A percentile compares a stretch with the other conserved stretches of the same genome.
Conservation (phyloP, 768 basidiomycete genomes). For the Cubamyces sp. region DNA sequence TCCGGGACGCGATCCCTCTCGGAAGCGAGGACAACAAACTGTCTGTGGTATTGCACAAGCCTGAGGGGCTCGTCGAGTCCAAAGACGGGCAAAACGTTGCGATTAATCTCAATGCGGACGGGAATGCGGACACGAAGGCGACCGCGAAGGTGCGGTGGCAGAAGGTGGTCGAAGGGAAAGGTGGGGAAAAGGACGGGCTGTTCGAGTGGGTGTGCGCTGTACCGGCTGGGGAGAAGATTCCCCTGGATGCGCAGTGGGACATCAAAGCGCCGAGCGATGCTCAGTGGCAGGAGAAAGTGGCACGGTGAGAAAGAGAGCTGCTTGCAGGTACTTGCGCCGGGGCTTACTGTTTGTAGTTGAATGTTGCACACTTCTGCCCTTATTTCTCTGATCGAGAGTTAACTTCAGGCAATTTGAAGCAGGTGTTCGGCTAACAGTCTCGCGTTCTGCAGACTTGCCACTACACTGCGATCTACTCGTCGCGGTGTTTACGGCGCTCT, state of each 20-base stretch:
- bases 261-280: conserved; percentile 46
- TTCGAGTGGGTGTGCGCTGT: conserved; percentile 58
- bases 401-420: too few species aligned
- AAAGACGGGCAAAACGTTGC: conserved; percentile 44
- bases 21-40: conserved; percentile 42
- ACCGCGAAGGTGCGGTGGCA: conserved; percentile 40
- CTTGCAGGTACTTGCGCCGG: too few species aligned
- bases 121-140: conserved; percentile 17
- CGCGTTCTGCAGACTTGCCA: too few species aligned
- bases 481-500: too few species aligned
- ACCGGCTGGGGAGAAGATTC: conserved; percentile 45
- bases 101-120: conserved; percentile 44
- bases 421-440: conserved; percentile 22
- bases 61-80: conserved; percentile 49
- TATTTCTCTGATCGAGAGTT: conserved; percentile 52
- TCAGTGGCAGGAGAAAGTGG: conserved; percentile 29
- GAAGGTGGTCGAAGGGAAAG: conserved; percentile 45
- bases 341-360: too few species aligned
- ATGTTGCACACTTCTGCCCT: conserved; percentile 38
- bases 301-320: background rate
- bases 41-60: conserved; percentile 51
- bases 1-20: conserved; percentile 52
- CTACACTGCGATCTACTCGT: too few species aligned
- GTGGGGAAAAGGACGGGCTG: conserved; percentile 57
- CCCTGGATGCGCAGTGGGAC: conserved; percentile 57